Base-by-base conservation (phyloP, 768 basidiomycete species). In the Suillus cothurnatus region DNA sequence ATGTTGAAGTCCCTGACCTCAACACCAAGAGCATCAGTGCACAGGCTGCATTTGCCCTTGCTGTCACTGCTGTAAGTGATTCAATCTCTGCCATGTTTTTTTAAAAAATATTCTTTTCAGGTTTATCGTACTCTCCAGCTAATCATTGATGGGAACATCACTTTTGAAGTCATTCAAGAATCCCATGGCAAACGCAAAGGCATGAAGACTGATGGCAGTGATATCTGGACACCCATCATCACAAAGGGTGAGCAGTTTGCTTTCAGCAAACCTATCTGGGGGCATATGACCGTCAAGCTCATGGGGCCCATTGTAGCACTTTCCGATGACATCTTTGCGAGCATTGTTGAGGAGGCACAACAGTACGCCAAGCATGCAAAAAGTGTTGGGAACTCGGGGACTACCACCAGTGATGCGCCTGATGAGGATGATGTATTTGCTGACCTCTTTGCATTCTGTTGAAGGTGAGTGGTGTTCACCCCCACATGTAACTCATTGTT, bases 261-360 rank as follows among this genome's bases (percentile, higher is more conserved):
- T 45, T 45, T 69, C 36, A 69, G 64, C 28, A 52, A 66, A 6
- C 38, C n/a, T 14, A 26, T 66, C 63, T 69, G 66, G 66, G 68
- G 66, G 47, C 19, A 60, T 23, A 53, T 56, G 23, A 66, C 66
- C 23, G n/a, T 32, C 12, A 49, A 34, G 28, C 66, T 49, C 31
- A 55, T 69, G 43, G 38, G 15, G 5, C 63, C 66, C 21, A 64
- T 67, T 49, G 53, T 60, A 23, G 43, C 56, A 15, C 41, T 69
- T 31, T 59, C 63, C 19, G 31, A 66, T 17, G 55, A 63, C 26
- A 39, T 50, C 26, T 69, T 66, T 8, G 21, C 47, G n/a, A 32
- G 59, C n/a, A 47, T 68, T 9, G n/a, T 65, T 32, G 55, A 39
- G 43, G 66, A 53, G 45, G 45, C 45, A 45, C 45, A 45, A 45